These are phyloP conservation scores for Neofusicoccum sp. DNA, from an alignment of 2,329 filamentous ascomycete genomes.

Conservation along the genomic window DNA sequence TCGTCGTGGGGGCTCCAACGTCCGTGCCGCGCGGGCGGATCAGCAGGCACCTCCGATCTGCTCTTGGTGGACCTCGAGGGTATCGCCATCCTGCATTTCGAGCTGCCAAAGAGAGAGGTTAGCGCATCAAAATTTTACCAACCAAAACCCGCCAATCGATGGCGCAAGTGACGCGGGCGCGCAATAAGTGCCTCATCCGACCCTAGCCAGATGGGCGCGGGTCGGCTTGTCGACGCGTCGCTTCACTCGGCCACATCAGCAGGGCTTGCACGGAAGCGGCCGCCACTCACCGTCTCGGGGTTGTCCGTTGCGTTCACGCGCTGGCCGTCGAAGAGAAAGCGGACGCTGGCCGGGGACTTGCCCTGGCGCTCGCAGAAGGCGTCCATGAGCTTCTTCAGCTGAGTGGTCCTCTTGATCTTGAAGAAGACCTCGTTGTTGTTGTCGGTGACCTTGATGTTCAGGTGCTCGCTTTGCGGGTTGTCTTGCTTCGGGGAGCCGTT, in stretches of 20 bases:
- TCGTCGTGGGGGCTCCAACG: not conserved
- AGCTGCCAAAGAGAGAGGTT: slow-evolving; percentile 57
- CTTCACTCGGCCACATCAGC: not conserved
- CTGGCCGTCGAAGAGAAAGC: slow-evolving; percentile 95
- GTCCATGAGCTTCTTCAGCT: slow-evolving; percentile 96
- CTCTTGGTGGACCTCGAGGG: slow-evolving; percentile 95
- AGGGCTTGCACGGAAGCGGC: not conserved
- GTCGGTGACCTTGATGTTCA: slow-evolving; percentile 99
- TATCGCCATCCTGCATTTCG: slow-evolving; percentile 95
- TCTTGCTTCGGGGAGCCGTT: slow-evolving; percentile 46
- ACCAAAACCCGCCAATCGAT: not conserved
- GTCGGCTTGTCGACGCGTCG: not conserved
- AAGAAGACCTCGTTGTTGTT: slow-evolving; percentile 99
- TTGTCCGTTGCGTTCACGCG: slow-evolving; percentile 87
- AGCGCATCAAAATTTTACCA: not conserved
- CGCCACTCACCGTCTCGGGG: slow-evolving; percentile 76
- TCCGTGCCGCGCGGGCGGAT: slow-evolving; percentile 3
- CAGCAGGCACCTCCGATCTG: slow-evolving; percentile 75
- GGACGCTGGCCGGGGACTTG: slow-evolving; percentile 78
- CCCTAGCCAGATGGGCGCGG: not conserved
- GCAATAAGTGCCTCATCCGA: not conserved
- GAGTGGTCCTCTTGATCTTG: slow-evolving; percentile 97
- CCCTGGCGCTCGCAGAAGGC: slow-evolving; percentile 97
- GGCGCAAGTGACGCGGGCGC: not conserved
- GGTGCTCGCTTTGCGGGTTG: slow-evolving; percentile 64